These are phyloP conservation scores for Phytopythium aichiense DNA, from an alignment of 352 stramenopile species.

Conservation along the genomic window DNA sequence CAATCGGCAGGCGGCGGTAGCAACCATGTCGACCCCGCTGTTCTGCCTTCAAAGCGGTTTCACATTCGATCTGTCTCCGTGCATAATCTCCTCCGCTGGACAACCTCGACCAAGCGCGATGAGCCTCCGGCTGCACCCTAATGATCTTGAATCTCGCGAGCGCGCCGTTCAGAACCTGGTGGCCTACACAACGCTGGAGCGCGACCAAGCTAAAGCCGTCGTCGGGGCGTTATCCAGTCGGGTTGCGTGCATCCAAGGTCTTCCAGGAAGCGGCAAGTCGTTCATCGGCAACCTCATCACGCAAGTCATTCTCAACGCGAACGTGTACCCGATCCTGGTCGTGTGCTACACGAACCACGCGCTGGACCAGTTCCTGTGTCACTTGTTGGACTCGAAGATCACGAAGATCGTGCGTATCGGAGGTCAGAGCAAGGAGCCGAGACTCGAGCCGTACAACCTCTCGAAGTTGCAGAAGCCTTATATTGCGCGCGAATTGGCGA, in stretches of 20 bases:
- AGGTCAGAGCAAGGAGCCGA: slow-evolving; percentile 57
- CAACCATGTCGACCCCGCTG: slow-evolving; percentile 8
- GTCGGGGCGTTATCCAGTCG: slow-evolving; percentile 63
- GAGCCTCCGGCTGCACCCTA: slow-evolving; percentile 14
- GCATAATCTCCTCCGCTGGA: too few species aligned
- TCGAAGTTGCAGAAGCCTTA: slow-evolving; percentile 21
- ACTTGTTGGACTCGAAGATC: slow-evolving; percentile 54
- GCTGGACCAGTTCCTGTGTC: slow-evolving; percentile 88
- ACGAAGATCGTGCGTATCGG: slow-evolving; percentile 70
- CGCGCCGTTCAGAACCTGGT: slow-evolving; percentile 21
- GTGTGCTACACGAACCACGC: slow-evolving; percentile 92
- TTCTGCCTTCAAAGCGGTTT: slow-evolving; percentile 25
- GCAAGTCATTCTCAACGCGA: slow-evolving; percentile 49
- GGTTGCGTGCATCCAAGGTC: slow-evolving; percentile 80
- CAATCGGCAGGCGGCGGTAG: too few species aligned
- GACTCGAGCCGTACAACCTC: slow-evolving; percentile 35
- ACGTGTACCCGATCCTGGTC: slow-evolving; percentile 55
- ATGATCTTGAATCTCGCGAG: slow-evolving; percentile 13
- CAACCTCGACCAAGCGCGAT: not conserved
- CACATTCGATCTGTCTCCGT: slow-evolving; percentile 23
- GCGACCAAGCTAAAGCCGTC: slow-evolving; percentile 57
- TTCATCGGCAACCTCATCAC: slow-evolving; percentile 80
- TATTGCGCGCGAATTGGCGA: slow-evolving; percentile 22
- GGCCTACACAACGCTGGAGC: slow-evolving; percentile 33
- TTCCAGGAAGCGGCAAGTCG: slow-evolving; percentile 77